A percentile compares a stretch with the other conserved stretches of the same genome.
These are phyloP conservation scores for Rhodofomes roseus DNA, from an alignment of 1,284 basidiomycete species.

Conservation along the genomic window DNA sequence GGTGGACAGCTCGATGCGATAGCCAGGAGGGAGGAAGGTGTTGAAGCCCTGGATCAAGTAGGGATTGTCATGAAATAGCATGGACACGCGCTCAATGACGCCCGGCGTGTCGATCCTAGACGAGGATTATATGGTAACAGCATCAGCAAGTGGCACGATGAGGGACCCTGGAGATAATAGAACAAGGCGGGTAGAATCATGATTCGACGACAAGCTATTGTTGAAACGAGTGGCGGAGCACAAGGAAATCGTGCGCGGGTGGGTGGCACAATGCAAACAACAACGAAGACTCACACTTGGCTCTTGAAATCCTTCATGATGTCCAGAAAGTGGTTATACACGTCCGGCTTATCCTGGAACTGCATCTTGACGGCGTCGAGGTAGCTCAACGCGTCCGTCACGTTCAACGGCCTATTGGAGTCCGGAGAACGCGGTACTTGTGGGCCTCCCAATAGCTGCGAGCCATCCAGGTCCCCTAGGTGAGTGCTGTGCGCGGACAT, in stretches of 20 bases:
- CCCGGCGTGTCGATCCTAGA: slow-evolving; percentile 96
- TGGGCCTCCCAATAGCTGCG: slow-evolving; percentile 4
- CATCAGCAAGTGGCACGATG: slow-evolving; percentile 5
- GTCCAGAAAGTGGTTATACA: slow-evolving; percentile 96
- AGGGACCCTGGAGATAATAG: neutral
- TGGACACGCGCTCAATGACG: slow-evolving; percentile 96
- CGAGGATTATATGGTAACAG: neutral
- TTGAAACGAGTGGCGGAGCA: neutral
- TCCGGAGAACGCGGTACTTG: slow-evolving; percentile 12
- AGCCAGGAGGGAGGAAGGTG: slow-evolving; percentile 95
- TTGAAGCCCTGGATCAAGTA: slow-evolving; percentile 98
- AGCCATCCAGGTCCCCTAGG: neutral
- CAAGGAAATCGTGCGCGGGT: neutral
- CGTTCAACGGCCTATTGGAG: slow-evolving; percentile 54
- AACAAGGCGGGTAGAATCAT: neutral
- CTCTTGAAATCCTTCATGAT: slow-evolving; percentile 99
- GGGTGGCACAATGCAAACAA: neutral
- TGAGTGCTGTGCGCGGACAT: slow-evolving; percentile 11
- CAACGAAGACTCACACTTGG: slow-evolving; percentile 65
- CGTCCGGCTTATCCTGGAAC: slow-evolving; percentile 90
- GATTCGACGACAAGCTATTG: neutral
- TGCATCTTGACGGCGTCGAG: slow-evolving; percentile 95
- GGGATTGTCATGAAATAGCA: slow-evolving; percentile 92
- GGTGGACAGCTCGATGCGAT: slow-evolving; percentile 89
- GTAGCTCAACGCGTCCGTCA: slow-evolving; percentile 94